phyloP scores from a whole-genome alignment of 2,329 filamentous ascomycete species.

The Colletotrichum camelliae region DNA sequence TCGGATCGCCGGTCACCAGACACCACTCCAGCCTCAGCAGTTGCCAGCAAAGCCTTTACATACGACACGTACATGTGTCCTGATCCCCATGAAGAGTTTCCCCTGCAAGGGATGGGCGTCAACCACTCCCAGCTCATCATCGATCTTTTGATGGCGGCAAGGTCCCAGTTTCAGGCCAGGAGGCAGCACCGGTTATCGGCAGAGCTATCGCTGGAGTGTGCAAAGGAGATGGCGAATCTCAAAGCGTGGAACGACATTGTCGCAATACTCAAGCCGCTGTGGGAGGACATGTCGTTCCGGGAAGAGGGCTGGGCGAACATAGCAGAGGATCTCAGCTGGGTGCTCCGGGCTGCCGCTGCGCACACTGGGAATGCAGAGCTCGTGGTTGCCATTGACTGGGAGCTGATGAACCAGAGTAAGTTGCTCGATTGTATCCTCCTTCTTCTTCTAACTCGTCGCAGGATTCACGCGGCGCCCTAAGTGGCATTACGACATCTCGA shows the following conservation, averaged over 20 bases:
- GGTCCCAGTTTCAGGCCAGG: constrained; percentile 58
- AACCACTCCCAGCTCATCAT: constrained; percentile 63
- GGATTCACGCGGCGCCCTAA: constrained; percentile 59
- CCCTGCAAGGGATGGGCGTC: constrained; percentile 54
- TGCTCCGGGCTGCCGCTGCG: constrained; percentile 61
- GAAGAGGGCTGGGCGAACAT: constrained; percentile 65
- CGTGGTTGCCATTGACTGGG: constrained; percentile 69
- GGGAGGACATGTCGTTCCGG: constrained; percentile 62
- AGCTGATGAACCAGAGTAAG: constrained; percentile 65
- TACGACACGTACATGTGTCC: constrained; percentile 74
- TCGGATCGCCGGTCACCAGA: constrained; percentile 62
- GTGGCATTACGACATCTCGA: constrained; percentile 67
- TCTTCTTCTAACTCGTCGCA: constrained; percentile 24
- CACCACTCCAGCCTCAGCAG: constrained; percentile 48
- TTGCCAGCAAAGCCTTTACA: constrained; percentile 56
- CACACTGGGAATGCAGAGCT: constrained; percentile 58
- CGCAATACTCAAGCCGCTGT: constrained; percentile 59
- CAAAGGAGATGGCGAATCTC: constrained; percentile 57
- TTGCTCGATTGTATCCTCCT: not conserved
- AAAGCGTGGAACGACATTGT: constrained; percentile 60
- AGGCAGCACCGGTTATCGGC: constrained; percentile 58
- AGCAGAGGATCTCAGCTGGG: constrained; percentile 66
- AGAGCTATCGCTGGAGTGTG: constrained; percentile 63
- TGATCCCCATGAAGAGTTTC: constrained; percentile 65
- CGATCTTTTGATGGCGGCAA: constrained; percentile 55